A percentile compares a stretch with the other conserved stretches of the same genome.
Conservation (phyloP, 129 eudicot species). For the Artemisia annua region DNA sequence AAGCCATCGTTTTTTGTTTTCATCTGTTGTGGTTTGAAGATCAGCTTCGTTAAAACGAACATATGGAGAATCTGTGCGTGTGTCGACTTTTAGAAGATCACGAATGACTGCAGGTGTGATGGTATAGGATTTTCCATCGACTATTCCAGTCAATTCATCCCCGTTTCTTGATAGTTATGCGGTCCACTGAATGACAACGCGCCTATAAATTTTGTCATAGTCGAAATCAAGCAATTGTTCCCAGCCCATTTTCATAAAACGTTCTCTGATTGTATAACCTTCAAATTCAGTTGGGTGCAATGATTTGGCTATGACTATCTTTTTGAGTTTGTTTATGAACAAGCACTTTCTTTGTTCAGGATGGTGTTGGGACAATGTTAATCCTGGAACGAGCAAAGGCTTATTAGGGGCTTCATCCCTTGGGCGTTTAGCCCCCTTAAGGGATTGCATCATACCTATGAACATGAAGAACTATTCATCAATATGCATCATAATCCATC, state of each 20-base stretch:
- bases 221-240: conserved; percentile 1
- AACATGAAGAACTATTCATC: too few relatives aligned
- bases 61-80: not conserved
- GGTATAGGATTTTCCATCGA: not conserved
- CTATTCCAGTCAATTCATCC: conserved; percentile 3
- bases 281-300: conserved; percentile 11
- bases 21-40: not conserved
- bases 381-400: not conserved
- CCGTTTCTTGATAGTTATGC: conserved; percentile 4
- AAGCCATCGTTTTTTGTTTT: not conserved
- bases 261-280: conserved; percentile 16
- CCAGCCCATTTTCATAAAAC: conserved; percentile 12
- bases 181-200: conserved; percentile 9
- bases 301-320: not conserved
- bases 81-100: not conserved
- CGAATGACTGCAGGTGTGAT: not conserved
- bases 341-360: not conserved
- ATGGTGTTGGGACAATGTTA: conserved; percentile 10
- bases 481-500: too few relatives aligned
- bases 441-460: not conserved
- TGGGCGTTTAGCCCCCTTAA: not conserved
- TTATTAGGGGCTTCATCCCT: not conserved
- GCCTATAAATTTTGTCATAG: conserved; percentile 4
- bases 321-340: not conserved
- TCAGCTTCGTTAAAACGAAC: not conserved